Evolutionary conservation across 2,329 filamentous ascomycete genomes (phyloP), one percentile per base, ranked within the genome.

Genomic region (Xylariaceae sp.): DNA sequence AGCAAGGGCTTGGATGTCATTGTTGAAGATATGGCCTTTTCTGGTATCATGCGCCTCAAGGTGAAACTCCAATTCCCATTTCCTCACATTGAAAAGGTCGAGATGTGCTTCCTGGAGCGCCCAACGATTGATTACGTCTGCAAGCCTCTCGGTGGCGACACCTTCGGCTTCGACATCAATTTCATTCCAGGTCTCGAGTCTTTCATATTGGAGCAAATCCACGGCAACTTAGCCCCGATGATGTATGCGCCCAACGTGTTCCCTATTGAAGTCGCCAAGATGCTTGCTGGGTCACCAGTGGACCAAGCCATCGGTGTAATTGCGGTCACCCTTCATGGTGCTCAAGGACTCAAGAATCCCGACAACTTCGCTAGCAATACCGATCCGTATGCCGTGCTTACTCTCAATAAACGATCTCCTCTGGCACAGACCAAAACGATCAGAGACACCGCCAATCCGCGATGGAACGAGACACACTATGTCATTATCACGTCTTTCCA

Each of bases 171-270:
- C 68, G 94, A 99, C 66, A 97, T 99, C 79, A 97, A 97, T 75
- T 97, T 99, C 72, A 95, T 99, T 61, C 94, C 94, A 16, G 93
- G 93, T 61, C 80, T 99, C 19, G 92, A 97, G 70, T 82, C 71
- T 51, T 99, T 99, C 72, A 99, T 99, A 63, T 85, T 89, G 68
- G 94, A 99, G 63, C 90, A 96, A 74, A 96, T 99, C 48, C 95
- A 99, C 70, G 89, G 88, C 57, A 97, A 93, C 66, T 75, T 99
- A 45, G 88, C 84, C 2, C 95, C 94, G 0, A 97, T 99, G 88
- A 96, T 99, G 90, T 99, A 99, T 68, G 87, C 85, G 36, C 94
- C 94, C 9, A 96, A 99, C 63, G 91, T 97, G 45, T 99, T 99
- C 78, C 94, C 94, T 14, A 94, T 99, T 60, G 94, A 99, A 67